Percentiles rank a stretch among this genome's conserved stretches.
phyloP scores from a whole-genome alignment of 1,284 basidiomycete species.

The Rhodotorula sp. region DNA sequence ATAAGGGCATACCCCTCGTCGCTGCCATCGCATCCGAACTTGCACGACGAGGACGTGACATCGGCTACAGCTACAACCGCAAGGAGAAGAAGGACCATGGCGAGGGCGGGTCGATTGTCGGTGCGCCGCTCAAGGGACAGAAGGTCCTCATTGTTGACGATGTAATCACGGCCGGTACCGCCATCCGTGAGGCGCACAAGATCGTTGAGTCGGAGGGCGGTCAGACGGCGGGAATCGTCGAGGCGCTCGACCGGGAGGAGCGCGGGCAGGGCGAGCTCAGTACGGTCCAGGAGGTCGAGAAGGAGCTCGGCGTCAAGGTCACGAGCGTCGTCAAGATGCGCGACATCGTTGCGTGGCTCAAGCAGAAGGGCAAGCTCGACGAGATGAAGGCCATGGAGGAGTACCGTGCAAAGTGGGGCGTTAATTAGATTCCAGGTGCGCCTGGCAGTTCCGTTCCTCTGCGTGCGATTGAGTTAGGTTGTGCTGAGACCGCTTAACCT shows the following conservation, averaged over 20 bases:
- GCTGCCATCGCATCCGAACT: constrained; percentile 80
- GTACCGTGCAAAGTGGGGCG: constrained; percentile 78
- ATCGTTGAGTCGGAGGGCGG: constrained; percentile 61
- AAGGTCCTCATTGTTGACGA: constrained; percentile 88
- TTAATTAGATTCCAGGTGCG: constrained; percentile 29
- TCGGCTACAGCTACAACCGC: constrained; percentile 86
- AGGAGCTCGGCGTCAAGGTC: constrained; percentile 63
- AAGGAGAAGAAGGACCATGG: constrained; percentile 97
- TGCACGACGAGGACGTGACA: constrained; percentile 57
- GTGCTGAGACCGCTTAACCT: no score
- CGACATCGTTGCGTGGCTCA: constrained; percentile 81
- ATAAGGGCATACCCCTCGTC: constrained; percentile 95
- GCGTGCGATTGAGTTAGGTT: no score
- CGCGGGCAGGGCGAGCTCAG: constrained; percentile 62
- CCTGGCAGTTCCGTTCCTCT: no score
- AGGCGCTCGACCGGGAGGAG: constrained; percentile 88
- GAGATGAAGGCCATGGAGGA: constrained; percentile 71
- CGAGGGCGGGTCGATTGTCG: constrained; percentile 92
- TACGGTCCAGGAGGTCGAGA: constrained; percentile 82
- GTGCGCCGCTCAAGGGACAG: constrained; percentile 73
- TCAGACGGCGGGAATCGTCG: constrained; percentile 83
- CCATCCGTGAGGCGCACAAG: constrained; percentile 75
- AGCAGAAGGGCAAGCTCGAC: constrained; percentile 60
- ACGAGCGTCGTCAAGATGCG: constrained; percentile 77
- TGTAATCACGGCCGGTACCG: constrained; percentile 95